Base-by-base conservation (phyloP, 1,139 yeast genomes). In the Candida anutae region DNA sequence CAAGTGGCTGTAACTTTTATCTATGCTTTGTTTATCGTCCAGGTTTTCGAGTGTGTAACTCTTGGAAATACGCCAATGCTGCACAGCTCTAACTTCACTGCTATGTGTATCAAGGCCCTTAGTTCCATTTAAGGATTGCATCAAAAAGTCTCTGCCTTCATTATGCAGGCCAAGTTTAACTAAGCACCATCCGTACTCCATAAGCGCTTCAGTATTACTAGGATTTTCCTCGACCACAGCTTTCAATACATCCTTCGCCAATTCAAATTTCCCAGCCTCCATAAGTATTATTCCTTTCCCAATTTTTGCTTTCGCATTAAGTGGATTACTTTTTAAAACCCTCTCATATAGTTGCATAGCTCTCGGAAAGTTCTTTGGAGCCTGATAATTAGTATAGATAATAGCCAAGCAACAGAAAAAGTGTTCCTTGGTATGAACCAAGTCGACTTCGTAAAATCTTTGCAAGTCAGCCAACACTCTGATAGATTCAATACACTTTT, bases 261-360 rank as follows among this genome's bases (percentile, higher is more conserved):
- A 63, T 1, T 46, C 42, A 34, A 73, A 63, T 12, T 77, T 64
- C 5, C 74, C 72, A 38, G 76, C 70, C 44, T 84, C 93, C 30
- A 81, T 69, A 23, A 73, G 61, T 36, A 90, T 81, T 37, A 83
- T 58, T 2, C 94, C 94, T 47, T 81, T 82, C 9, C 97, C 97
- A 20, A 88, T 68, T 36, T 71, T 64, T 0, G 95, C 94, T 27
- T 66, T 66, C 4, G 67, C 55, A 40, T 77, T 74, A 5, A 34
- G 28, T 0, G 77, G 74, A 29, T 71, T 72, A 3, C 57, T 56
- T 3, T 43, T 43, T 17, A 84, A 59, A 6, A 87, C 73, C 18
- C 65, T 58, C 28, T 80, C 81, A 50, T 81, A 90, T 16, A 87
- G 55, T 26, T 73, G 74, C 24, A 82, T 50, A 0, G 98, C 97